phyloP scores from a whole-genome alignment of 2,329 filamentous ascomycete genomes.

The Trichoderma oligosporum region DNA sequence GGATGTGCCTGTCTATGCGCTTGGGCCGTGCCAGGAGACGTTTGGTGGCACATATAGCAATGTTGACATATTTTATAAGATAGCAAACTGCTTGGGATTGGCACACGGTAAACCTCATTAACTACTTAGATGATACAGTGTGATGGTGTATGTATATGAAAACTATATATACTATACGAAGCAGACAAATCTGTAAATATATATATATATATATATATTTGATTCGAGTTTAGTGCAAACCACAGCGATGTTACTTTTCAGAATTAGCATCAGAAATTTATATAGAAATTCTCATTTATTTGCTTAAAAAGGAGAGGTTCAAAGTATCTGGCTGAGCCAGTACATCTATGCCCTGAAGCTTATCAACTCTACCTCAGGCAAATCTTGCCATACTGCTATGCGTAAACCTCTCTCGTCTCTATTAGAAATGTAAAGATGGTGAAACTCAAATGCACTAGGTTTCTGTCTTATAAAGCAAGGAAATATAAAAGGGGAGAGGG shows the following conservation, averaged over 20 bases:
- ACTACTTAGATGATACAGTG: slow-evolving; percentile 10
- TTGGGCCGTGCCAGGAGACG: slow-evolving; percentile 72
- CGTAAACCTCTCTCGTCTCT: not conserved
- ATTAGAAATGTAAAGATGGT: not conserved
- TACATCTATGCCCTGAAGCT: not conserved
- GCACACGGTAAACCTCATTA: slow-evolving; percentile 27
- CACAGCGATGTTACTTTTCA: no score
- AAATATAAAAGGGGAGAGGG: not conserved
- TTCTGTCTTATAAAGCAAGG: not conserved
- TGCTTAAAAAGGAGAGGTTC: not conserved
- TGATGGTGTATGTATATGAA: not conserved
- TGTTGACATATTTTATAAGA: slow-evolving; percentile 72
- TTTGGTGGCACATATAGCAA: slow-evolving; percentile 71
- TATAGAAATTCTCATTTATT: not conserved
- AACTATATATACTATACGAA: not conserved
- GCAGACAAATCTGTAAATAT: no score
- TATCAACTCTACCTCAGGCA: not conserved
- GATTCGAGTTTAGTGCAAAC: no score
- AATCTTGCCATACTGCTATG: not conserved
- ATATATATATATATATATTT: no score
- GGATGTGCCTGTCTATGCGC: slow-evolving; percentile 73
- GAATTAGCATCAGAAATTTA: no score
- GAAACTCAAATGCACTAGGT: not conserved
- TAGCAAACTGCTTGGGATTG: slow-evolving; percentile 64
- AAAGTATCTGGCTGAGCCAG: not conserved